A percentile compares a stretch with the other conserved stretches of the same genome.
These are phyloP conservation scores for Eucalyptus urophylla DNA, from an alignment of 345 rosid species.

Conservation along the genomic window DNA sequence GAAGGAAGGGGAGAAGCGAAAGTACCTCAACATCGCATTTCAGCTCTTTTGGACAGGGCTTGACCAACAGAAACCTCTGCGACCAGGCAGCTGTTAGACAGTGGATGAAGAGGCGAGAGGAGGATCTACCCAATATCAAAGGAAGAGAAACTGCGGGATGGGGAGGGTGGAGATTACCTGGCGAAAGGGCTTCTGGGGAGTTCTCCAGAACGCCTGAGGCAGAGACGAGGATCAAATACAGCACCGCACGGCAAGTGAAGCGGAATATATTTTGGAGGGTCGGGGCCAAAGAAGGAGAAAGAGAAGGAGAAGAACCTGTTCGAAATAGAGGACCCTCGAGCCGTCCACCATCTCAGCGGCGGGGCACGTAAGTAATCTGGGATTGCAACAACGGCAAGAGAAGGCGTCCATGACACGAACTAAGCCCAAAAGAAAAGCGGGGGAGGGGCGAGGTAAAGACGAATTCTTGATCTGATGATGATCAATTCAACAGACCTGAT, in stretches of 20 bases:
- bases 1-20: slow-evolving; percentile 1
- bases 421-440: background rate
- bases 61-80: slow-evolving; percentile 83
- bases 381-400: background rate
- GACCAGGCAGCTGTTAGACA: background rate
- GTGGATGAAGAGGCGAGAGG: background rate
- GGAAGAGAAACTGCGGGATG: background rate
- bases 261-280: background rate
- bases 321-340: slow-evolving; percentile 63
- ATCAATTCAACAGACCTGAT: slow-evolving; percentile 34
- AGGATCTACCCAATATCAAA: background rate
- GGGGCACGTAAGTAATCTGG: slow-evolving; percentile 71
- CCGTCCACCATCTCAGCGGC: slow-evolving; percentile 94
- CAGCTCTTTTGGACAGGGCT: slow-evolving; percentile 85
- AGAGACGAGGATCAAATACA: background rate
- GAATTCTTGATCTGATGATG: background rate
- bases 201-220: slow-evolving; percentile 75
- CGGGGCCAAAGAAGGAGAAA: background rate
- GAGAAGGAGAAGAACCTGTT: slow-evolving; percentile 31
- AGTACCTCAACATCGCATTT: slow-evolving; percentile 91
- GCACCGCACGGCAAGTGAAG: background rate
- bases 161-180: slow-evolving; percentile 29
- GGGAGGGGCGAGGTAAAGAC: background rate
- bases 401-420: background rate
- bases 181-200: slow-evolving; percentile 88